Evolutionary conservation across 2,329 filamentous ascomycete species (phyloP).

Genomic region (Cytospora paraplurivora): DNA sequence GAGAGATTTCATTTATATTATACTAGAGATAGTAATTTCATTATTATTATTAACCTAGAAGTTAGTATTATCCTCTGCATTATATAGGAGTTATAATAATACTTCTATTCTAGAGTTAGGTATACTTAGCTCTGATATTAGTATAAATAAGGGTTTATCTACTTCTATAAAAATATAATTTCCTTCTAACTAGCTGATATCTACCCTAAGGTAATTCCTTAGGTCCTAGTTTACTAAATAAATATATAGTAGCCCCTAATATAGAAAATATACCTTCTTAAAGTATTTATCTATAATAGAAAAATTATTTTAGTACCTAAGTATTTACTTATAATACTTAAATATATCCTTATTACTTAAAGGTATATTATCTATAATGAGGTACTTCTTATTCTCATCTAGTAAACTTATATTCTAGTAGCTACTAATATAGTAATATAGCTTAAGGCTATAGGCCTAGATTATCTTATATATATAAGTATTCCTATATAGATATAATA

Average conservation of each 20-base stretch:
- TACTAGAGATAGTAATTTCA: background rate
- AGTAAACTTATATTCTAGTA: background rate
- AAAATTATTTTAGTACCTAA: background rate
- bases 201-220: background rate
- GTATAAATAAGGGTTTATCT: too few species aligned
- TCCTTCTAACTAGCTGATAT: background rate
- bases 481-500: background rate
- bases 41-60: background rate
- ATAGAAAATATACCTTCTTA: background rate
- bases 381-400: background rate
- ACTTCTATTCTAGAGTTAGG: too few species aligned
- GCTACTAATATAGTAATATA: background rate
- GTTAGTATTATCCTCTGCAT: background rate
- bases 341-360: background rate
- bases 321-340: background rate
- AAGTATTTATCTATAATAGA: background rate
- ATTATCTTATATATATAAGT: background rate
- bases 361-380: background rate
- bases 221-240: background rate
- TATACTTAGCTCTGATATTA: too few species aligned
- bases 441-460: background rate
- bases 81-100: background rate
- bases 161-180: slow-evolving; percentile 1
- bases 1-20: background rate
- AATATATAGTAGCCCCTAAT: background rate